These are phyloP conservation scores for Malassezia caprae DNA, from an alignment of 1,284 basidiomycete genomes.

Conservation along the genomic window DNA sequence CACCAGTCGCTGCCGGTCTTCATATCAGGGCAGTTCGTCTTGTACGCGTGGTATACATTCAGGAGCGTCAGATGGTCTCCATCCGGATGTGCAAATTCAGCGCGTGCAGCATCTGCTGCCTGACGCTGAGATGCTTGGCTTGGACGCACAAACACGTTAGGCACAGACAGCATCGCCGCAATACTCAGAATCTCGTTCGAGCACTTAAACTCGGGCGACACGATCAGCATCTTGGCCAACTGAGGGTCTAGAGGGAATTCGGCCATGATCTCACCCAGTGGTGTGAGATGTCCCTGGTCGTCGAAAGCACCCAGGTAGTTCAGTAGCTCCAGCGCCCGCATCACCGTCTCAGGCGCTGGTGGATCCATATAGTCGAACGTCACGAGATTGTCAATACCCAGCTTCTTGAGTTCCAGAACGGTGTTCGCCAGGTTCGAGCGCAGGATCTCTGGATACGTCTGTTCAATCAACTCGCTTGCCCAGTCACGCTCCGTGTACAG, in stretches of 20 bases:
- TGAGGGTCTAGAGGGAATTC: conserved; percentile 97
- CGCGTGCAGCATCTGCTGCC: conserved; percentile 86
- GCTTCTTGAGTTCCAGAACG: conserved; percentile 84
- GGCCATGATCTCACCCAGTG: conserved; percentile 83
- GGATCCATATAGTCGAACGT: conserved; percentile 67
- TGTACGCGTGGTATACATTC: conserved; percentile 91
- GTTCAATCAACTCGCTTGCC: conserved; percentile 72
- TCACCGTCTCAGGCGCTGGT: conserved; percentile 82
- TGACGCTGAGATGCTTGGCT: conserved; percentile 56
- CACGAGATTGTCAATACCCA: conserved; percentile 60
- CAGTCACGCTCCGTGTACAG: conserved; percentile 97
- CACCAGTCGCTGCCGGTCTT: conserved; percentile 59
- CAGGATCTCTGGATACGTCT: conserved; percentile 91
- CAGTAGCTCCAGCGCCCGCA: conserved; percentile 89
- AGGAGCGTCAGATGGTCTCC: conserved; percentile 90
- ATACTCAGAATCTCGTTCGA: conserved; percentile 92
- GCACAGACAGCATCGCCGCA: conserved; percentile 85
- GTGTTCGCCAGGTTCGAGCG: conserved; percentile 75
- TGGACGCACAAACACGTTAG: conserved; percentile 86
- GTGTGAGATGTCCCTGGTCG: conserved; percentile 83
- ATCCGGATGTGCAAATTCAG: conserved; percentile 76
- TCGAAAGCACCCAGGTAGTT: conserved; percentile 87
- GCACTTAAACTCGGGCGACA: conserved; percentile 87
- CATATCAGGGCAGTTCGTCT: conserved; percentile 53
- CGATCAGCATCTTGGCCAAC: conserved; percentile 80